Base-by-base conservation (phyloP, 2,329 filamentous ascomycete species). In the Talaromyces sp. region DNA sequence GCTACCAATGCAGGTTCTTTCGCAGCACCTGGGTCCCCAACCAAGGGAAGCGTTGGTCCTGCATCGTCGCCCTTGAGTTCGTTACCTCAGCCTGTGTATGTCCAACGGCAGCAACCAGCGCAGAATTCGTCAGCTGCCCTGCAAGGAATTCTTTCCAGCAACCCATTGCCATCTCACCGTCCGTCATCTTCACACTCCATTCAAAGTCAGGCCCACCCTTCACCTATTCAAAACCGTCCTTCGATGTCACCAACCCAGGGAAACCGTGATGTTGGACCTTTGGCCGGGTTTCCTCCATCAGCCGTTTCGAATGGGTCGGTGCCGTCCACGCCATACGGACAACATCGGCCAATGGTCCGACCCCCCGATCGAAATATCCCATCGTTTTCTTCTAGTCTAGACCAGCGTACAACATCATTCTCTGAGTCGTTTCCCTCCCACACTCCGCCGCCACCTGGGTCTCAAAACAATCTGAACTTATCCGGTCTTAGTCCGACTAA, bases 191-290 rank as follows among this genome's bases (percentile, higher is more conserved):
- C 75, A 41, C 73, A 77, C 56, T 74, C 74, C 22, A 62, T 64
- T 6, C 68, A 71, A 43, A 70, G 67, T 50, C 69, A 66, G 35
- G 63, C 48, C 22, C 64, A 69, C 35, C 66, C 69, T 13, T 77
- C 75, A 7, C 75, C 76, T 17, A 71, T 77, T 19, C 71, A 78
- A 48, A 77, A 77, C 57, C 73, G 72, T 13, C 75, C 77, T 1
- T 74, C 76, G 1, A 77, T 79, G 71, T 79, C 78, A 19, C 77
- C 77, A 21, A 76, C 80, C 57, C 66, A 81, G 70, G 71, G 80
- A 57, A 71, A 82, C 67, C 67, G 77, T 69, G 72, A 81, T 65
- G 67, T 78, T 46, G 75, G 76, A 3, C 75, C 73, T 53, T 67
- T 78, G 45, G 76, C 75, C 19, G 76, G 76, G 8, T 73, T 78